Evolutionary conservation across 352 stramenopile genomes (phyloP).

Genomic region (Elongisporangium senticosum): DNA sequence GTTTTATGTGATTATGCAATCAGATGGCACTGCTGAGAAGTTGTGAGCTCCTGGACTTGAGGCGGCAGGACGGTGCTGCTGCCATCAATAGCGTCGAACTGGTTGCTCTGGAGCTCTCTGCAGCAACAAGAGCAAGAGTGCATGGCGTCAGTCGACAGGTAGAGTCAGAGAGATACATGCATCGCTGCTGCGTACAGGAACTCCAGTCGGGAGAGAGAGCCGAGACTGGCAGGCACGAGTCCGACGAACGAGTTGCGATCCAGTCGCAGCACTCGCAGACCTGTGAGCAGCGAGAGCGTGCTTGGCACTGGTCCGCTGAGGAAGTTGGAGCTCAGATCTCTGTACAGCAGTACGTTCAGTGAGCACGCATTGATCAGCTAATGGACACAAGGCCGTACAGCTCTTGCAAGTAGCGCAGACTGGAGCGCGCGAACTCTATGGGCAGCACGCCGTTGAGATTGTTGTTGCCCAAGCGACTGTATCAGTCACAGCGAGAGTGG

Average conservation of each 20-base stretch:
- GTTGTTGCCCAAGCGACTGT: constrained; percentile 45
- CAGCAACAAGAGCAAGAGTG: not conserved
- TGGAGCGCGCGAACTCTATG: constrained; percentile 36
- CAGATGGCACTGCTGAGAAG: constrained; percentile 27
- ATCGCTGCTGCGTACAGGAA: constrained; percentile 36
- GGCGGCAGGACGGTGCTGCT: constrained; percentile 30
- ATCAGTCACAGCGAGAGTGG: not conserved
- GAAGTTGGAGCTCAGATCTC: constrained; percentile 70
- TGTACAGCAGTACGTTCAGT: constrained; percentile 7
- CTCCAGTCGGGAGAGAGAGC: constrained; percentile 35
- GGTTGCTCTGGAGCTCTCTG: constrained; percentile 51
- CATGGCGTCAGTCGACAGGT: not conserved
- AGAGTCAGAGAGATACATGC: no score
- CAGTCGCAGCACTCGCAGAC: constrained; percentile 40
- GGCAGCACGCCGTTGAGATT: constrained; percentile 59
- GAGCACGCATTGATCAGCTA: not conserved
- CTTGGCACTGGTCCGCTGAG: constrained; percentile 39
- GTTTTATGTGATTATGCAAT: not conserved
- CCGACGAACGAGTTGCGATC: constrained; percentile 53
- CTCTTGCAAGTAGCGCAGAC: constrained; percentile 46
- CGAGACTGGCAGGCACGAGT: constrained; percentile 29
- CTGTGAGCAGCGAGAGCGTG: constrained; percentile 31
- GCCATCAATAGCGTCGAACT: constrained; percentile 28
- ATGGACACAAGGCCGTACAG: constrained; percentile 22
- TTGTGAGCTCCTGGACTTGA: constrained; percentile 35